Evolutionary conservation across 805 yeast species (phyloP), one percentile per base, ranked within the genome.

Genomic region (Myxozyma melibiosi): DNA sequence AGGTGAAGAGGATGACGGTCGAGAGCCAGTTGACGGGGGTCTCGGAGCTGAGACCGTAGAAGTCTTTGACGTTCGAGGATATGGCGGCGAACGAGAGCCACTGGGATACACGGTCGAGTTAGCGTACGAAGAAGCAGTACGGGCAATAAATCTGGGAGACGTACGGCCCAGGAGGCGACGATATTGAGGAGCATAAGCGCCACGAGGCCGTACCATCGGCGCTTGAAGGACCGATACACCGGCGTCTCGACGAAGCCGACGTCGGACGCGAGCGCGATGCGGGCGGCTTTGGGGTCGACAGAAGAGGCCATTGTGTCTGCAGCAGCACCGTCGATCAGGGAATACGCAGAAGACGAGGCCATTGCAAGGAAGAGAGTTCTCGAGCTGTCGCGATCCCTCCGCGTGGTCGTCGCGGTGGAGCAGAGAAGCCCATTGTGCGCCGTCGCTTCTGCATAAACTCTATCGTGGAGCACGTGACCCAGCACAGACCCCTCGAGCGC

Each of bases 31-130:
- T 70, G 37, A 70, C 63, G 7, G 72, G 70, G 16, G 66, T 42
- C 41, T 68, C 64, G 7, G 68, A 51, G 40, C 20, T 20, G 20
- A 67, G 51, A 25, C 55, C 27, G 56, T 62, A 70, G 53, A 61
- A 65, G 16, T 56, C 65, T 3, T 61, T 62, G 13, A 65, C 60
- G 18, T 62, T 52, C n/a, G 60, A 52, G 7, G 73, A 65, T 13
- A 70, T 66, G 20, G 73, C 70, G 1, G 73, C 66, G 46, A 67
- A 70, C 4, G 71, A 56, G 30, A 70, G 64, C 73, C 73, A 70
- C 60, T 56, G 22, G 13, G 25, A 11, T 4, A 31, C 13, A 14
- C n/a, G n/a, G n/a, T 13, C 35, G 7, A 14, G 40, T 35, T 24
- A 43, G 38, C 14, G 16, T 4, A 8, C 30, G 2, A 2, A 18